These are phyloP conservation scores for Pyrus betulifolia DNA, from an alignment of 306 rosid species.

Conservation along the genomic window DNA sequence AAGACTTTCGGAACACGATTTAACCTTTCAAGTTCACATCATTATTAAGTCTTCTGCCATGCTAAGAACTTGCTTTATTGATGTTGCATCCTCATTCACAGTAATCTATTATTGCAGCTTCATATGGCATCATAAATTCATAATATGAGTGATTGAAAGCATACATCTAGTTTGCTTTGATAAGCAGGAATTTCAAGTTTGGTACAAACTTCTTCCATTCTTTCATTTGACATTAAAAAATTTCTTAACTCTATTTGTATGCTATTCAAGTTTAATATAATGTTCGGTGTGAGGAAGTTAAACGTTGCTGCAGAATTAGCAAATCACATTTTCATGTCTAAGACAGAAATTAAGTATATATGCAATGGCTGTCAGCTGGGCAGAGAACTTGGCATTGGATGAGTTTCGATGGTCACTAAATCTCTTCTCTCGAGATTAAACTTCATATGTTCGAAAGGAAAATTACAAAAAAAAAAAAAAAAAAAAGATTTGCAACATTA, in stretches of 20 bases:
- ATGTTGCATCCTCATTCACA: constrained; percentile 11
- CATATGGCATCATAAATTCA: constrained; percentile 11
- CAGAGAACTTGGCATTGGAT: not conserved
- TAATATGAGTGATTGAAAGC: constrained; percentile 25
- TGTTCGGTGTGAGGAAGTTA: not conserved
- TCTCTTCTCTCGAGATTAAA: too few species aligned
- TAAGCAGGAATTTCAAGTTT: constrained; percentile 33
- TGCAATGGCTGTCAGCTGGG: not conserved
- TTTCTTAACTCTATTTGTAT: too few species aligned
- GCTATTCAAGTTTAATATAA: not conserved
- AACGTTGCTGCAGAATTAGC: not conserved
- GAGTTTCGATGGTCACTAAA: too few species aligned
- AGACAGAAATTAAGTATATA: too few species aligned
- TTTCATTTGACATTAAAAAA: too few species aligned
- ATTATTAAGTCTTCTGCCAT: constrained; percentile 6
- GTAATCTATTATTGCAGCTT: constrained; percentile 17
- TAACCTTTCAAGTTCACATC: constrained; percentile 20
- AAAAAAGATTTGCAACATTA: too few species aligned
- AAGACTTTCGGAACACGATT: constrained; percentile 20
- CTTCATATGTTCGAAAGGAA: too few species aligned
- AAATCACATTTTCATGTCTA: not conserved
- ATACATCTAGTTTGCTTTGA: constrained; percentile 26
- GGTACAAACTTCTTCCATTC: not conserved
- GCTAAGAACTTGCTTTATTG: constrained; percentile 17
- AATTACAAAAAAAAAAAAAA: too few species aligned